A percentile compares a stretch with the other conserved stretches of the same genome.
phyloP scores from a whole-genome alignment of 164 flowering plant genomes.

The Aristolochia californica region DNA sequence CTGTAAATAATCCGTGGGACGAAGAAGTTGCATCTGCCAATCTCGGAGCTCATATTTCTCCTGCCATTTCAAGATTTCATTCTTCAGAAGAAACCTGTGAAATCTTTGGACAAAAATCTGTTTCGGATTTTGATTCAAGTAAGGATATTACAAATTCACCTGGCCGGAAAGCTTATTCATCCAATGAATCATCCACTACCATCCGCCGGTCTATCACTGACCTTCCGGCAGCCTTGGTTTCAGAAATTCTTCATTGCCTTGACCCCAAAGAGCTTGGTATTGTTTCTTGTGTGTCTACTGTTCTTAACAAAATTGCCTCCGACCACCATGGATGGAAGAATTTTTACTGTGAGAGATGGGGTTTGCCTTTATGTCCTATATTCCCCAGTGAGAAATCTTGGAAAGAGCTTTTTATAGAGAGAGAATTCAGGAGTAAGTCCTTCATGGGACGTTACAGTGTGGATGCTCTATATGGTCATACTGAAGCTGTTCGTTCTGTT shows the following conservation, averaged over 20 bases:
- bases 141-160: conserved; percentile 6
- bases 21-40: conserved; percentile 8
- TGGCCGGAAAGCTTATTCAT: conserved; percentile 8
- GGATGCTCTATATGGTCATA: conserved; percentile 71
- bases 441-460: conserved; percentile 62
- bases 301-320: conserved; percentile 50
- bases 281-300: conserved; percentile 69
- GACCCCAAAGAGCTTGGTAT: conserved; percentile 80
- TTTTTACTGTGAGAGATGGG: conserved; percentile 88
- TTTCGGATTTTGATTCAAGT: conserved; percentile 8
- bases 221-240: conserved; percentile 65
- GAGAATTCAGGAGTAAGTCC: conserved; percentile 64
- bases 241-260: conserved; percentile 66
- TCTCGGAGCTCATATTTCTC: background rate
- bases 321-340: conserved; percentile 84
- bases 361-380: conserved; percentile 37
- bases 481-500: conserved; percentile 69
- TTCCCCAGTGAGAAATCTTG: conserved; percentile 51
- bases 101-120: background rate
- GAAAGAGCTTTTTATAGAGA: conserved; percentile 82
- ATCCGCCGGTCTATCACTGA: conserved; percentile 41
- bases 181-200: conserved; percentile 14
- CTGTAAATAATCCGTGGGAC: conserved; percentile 11
- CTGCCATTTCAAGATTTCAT: conserved; percentile 1
- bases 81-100: background rate